Percentiles rank a stretch among this genome's conserved stretches.
Evolutionary conservation across 2,329 filamentous ascomycete species (phyloP).

Genomic region (Talaromyces albobiverticillius): DNA sequence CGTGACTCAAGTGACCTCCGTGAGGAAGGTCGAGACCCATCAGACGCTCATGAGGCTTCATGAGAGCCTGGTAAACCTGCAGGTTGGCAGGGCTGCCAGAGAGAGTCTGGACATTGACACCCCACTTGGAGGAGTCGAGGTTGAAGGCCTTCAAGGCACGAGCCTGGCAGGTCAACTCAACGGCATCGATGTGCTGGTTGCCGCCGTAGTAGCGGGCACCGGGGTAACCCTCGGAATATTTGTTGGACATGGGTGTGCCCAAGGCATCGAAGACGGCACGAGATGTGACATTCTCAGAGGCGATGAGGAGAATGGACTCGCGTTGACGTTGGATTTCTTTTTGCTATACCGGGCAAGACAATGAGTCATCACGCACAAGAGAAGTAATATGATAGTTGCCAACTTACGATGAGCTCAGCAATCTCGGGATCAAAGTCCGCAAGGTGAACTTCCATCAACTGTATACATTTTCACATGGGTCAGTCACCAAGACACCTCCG

Average conservation of each 20-base stretch:
- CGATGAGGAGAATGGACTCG: slow-evolving; percentile 97
- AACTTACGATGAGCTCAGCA: slow-evolving; percentile 86
- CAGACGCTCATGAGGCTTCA: slow-evolving; percentile 87
- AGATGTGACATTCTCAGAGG: slow-evolving; percentile 98
- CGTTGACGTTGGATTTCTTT: slow-evolving; percentile 94
- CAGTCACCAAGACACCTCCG: neutral
- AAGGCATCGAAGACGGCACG: slow-evolving; percentile 97
- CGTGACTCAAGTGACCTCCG: slow-evolving; percentile 92
- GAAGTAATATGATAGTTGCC: neutral
- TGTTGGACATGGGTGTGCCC: slow-evolving; percentile 94
- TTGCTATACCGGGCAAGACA: slow-evolving; percentile 56
- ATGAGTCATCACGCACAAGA: neutral
- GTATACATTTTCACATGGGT: slow-evolving; percentile 5
- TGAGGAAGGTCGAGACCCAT: slow-evolving; percentile 98
- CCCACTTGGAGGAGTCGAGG: slow-evolving; percentile 85
- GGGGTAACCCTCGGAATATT: slow-evolving; percentile 98
- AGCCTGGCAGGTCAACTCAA: slow-evolving; percentile 91
- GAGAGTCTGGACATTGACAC: slow-evolving; percentile 96
- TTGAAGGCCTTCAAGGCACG: slow-evolving; percentile 90
- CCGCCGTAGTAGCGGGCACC: slow-evolving; percentile 98
- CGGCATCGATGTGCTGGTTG: slow-evolving; percentile 97
- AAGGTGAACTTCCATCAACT: slow-evolving; percentile 96
- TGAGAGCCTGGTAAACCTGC: slow-evolving; percentile 94
- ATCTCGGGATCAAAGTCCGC: slow-evolving; percentile 91
- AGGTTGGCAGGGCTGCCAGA: slow-evolving; percentile 94